phyloP scores from a whole-genome alignment of 2,329 filamentous ascomycete genomes.

The Macroventuria anomochaeta region DNA sequence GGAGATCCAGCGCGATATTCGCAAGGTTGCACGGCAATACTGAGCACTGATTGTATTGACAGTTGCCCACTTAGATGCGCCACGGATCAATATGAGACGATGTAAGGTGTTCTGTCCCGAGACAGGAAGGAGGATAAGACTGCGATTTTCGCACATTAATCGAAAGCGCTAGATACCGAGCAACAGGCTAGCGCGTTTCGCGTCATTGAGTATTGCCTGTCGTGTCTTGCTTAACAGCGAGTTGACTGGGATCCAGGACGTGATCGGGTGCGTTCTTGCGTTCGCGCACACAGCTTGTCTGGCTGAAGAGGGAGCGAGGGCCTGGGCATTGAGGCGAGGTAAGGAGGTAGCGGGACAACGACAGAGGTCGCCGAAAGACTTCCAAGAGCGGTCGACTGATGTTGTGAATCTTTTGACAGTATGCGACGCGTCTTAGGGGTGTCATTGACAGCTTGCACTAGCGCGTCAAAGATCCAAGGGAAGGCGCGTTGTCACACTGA shows the following conservation, averaged over 20 bases:
- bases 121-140: constrained; percentile 19
- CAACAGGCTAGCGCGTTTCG: constrained; percentile 17
- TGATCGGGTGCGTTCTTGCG: constrained; percentile 1
- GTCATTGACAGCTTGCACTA: neutral
- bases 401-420: neutral
- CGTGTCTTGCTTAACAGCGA: constrained; percentile 4
- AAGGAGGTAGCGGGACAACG: neutral
- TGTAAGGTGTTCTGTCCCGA: constrained; percentile 12
- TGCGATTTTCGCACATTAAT: constrained; percentile 17
- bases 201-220: constrained; percentile 3
- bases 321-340: constrained; percentile 8
- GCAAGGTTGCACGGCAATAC: constrained; percentile 10
- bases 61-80: constrained; percentile 8
- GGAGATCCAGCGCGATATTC: constrained; percentile 14
- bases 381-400: neutral
- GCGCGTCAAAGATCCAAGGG: neutral
- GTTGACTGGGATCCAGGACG: constrained; percentile 6
- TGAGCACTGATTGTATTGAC: constrained; percentile 11
- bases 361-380: neutral
- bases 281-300: constrained; percentile 4
- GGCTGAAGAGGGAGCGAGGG: neutral
- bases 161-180: constrained; percentile 14
- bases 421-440: neutral
- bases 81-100: constrained; percentile 20
- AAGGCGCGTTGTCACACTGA: neutral